These are phyloP conservation scores for Suillus subaureus DNA, from an alignment of 768 basidiomycete genomes.

Conservation along the genomic window DNA sequence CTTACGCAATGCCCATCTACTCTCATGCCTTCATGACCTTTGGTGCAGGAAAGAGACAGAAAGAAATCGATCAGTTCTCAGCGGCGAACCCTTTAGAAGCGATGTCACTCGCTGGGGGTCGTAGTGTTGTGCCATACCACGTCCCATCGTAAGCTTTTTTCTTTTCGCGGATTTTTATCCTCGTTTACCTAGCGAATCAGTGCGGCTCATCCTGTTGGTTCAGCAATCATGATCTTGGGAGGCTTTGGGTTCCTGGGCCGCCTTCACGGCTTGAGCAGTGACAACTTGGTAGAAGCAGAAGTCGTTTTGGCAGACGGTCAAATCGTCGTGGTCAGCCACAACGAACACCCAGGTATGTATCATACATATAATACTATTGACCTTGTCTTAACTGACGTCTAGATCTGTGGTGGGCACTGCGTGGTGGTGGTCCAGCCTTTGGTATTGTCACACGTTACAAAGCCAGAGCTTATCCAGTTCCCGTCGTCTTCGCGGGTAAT, in stretches of 20 bases:
- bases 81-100: conserved; percentile 68
- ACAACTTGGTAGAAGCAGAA: conserved; percentile 90
- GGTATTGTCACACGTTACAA: conserved; percentile 91
- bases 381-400: conserved; percentile 3
- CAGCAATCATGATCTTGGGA: conserved; percentile 79
- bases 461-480: conserved; percentile 85
- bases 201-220: conserved; percentile 78
- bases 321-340: conserved; percentile 77
- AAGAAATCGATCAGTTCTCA: conserved; percentile 79
- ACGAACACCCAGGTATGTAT: conserved; percentile 63
- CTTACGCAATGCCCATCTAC: conserved; percentile 61
- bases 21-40: conserved; percentile 82
- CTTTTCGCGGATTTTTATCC: conserved; percentile 10
- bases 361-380: conserved; percentile 15
- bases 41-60: conserved; percentile 83
- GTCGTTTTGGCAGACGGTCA: conserved; percentile 89
- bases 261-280: conserved; percentile 82
- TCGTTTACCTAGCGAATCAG: conserved; percentile 37
- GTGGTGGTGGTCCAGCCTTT: conserved; percentile 81
- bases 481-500: conserved; percentile 91
- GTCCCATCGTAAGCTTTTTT: conserved; percentile 65
- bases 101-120: conserved; percentile 49
- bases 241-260: conserved; percentile 90
- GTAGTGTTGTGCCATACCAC: conserved; percentile 72
- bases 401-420: conserved; percentile 90